Percentiles rank a stretch among this genome's conserved stretches.
Conservation (phyloP, 1,284 basidiomycete genomes). For the Ustilago nuda region DNA sequence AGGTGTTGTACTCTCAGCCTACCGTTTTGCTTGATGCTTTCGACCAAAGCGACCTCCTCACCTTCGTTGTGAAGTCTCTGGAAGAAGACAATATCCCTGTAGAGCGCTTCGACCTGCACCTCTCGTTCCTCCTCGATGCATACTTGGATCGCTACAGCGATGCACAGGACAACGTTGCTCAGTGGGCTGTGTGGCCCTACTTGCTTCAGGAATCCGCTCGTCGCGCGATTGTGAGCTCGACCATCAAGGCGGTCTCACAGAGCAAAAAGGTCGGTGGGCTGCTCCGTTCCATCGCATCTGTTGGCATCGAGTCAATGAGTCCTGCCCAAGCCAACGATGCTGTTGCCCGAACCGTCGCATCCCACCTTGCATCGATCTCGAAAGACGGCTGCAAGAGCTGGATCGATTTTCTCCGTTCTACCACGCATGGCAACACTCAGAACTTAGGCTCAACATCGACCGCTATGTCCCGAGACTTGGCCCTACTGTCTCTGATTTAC, state of each 20-base stretch:
- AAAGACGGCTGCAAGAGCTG: slow-evolving; percentile 17
- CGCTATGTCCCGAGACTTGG: slow-evolving; percentile 36
- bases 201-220: slow-evolving; percentile 28
- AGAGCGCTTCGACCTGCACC: slow-evolving; percentile 40
- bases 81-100: slow-evolving; percentile 19
- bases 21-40: slow-evolving; percentile 39
- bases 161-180: slow-evolving; percentile 24
- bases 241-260: slow-evolving; percentile 14
- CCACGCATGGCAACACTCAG: slow-evolving; percentile 8
- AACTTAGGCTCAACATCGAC: slow-evolving; percentile 2
- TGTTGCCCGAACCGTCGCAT: slow-evolving; percentile 17
- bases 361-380: slow-evolving; percentile 9
- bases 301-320: slow-evolving; percentile 7
- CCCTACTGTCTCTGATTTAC: slow-evolving; percentile 33
- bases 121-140: slow-evolving; percentile 31
- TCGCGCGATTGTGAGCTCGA: slow-evolving; percentile 9
- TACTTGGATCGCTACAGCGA: slow-evolving; percentile 22
- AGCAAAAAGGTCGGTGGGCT: slow-evolving; percentile 15
- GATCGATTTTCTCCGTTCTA: slow-evolving; percentile 24
- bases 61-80: slow-evolving; percentile 38
- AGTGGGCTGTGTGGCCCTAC: slow-evolving; percentile 39
- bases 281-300: slow-evolving; percentile 15
- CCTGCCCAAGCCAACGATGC: slow-evolving; percentile 27
- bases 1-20: slow-evolving; percentile 48
- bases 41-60: slow-evolving; percentile 30